Base-by-base conservation (phyloP, 2,329 filamentous ascomycete genomes). In the Colletotrichum paranaense region DNA sequence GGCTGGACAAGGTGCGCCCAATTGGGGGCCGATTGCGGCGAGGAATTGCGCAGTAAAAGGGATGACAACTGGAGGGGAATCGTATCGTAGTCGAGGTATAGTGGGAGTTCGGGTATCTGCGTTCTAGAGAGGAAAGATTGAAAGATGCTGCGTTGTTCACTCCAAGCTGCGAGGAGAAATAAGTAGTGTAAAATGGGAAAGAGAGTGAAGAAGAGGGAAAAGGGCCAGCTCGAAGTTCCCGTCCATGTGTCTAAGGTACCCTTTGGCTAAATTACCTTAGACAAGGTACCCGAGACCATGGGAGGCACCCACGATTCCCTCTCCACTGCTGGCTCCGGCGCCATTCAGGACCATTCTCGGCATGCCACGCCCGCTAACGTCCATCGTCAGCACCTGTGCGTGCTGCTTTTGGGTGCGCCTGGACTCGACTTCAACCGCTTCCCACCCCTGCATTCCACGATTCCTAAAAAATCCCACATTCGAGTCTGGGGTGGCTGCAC, bases 261-360 rank as follows among this genome's bases (percentile, higher is more conserved):
- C 42, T 49, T 49, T 62, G 52, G 46, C 62, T 63, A 63, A 63
- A 53, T 63, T 38, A 49, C 46, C 69, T 63, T 63, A 49, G 67
- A 66, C 70, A 62, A 73, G 70, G 70, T 73, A 70, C 67, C 70
- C 67, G 55, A 70, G 60, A 70, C 60, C 66, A 49, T 42, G 42
- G 38, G 19, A 32, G 53, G 59, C 60, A 49, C 58, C 58, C 56
- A 32, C 38, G 38, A 42, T 56, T 26, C 46, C 22, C 26, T 46
- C 55, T 56, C 64, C 24, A 58, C 65, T 22, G 30, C 60, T 53
- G 60, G 46, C 46, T 63, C 60, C 26, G 46, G 60, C 46, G 60
- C 28, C 24, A 63, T 63, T 42, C 60, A 24, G n/a, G 42, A 35
- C 46, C 24, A 52, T 63, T 35, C 19, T 49, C 42, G n/a, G 28